Evolutionary conservation across 2,329 filamentous ascomycete genomes (phyloP).

Genomic region (Myriosclerotinia curreyana): DNA sequence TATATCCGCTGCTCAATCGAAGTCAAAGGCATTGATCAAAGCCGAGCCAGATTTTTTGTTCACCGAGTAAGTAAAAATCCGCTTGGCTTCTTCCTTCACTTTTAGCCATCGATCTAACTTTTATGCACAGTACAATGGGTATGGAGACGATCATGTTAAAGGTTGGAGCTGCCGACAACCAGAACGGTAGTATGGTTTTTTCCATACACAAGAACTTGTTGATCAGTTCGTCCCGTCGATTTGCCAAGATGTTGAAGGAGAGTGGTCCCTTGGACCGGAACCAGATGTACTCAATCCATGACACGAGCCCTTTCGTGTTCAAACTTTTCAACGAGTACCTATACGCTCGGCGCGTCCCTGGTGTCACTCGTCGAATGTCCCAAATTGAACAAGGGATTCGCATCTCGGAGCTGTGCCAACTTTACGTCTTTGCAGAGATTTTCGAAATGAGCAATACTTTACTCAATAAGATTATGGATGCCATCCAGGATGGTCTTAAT

Average conservation of each 20-base stretch:
- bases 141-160: slow-evolving; percentile 7
- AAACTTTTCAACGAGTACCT: slow-evolving; percentile 30
- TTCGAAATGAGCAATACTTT: slow-evolving; percentile 20
- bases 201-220: slow-evolving; percentile 16
- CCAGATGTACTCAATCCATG: slow-evolving; percentile 1
- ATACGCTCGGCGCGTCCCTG: slow-evolving; percentile 26
- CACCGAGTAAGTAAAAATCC: background rate
- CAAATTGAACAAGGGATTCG: slow-evolving; percentile 8
- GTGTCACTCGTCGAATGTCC: background rate
- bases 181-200: slow-evolving; percentile 3
- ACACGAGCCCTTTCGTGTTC: slow-evolving; percentile 21
- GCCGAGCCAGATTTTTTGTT: slow-evolving; percentile 8
- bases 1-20: background rate
- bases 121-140: slow-evolving; percentile 3
- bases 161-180: background rate
- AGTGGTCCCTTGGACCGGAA: background rate
- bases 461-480: slow-evolving; percentile 32
- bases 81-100: rapidly evolving
- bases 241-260: background rate
- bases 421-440: slow-evolving; percentile 29
- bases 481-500: slow-evolving; percentile 32
- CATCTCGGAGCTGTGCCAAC: slow-evolving; percentile 25
- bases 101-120: background rate
- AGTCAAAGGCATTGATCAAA: slow-evolving; percentile 1
- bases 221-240: background rate